Percentiles rank a stretch among this genome's conserved stretches.
Conservation (phyloP, 495 filamentous ascomycete species). For the Penicillium angulare region DNA sequence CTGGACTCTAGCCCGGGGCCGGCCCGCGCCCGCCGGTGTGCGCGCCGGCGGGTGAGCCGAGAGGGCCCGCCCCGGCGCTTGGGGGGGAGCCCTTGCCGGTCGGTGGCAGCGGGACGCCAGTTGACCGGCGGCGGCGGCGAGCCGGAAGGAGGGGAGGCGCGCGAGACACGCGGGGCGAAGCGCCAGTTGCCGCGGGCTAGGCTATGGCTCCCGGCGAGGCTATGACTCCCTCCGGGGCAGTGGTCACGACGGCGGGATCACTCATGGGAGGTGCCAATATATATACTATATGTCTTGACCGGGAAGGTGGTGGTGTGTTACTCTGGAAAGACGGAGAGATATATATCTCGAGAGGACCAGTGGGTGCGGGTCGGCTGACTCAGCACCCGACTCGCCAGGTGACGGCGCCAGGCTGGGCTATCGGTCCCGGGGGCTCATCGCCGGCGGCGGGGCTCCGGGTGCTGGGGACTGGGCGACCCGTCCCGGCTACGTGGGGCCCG, state of each 20-base stretch:
- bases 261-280: neutral
- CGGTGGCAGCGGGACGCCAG: constrained; percentile 15
- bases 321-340: too few species aligned
- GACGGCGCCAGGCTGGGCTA: neutral
- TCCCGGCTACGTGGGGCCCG: too few species aligned
- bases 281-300: too few species aligned
- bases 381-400: neutral
- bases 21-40: constrained; percentile 30
- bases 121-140: constrained; percentile 64
- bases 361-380: neutral
- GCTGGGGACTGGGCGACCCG: too few species aligned
- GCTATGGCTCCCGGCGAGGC: neutral
- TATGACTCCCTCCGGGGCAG: neutral
- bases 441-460: neutral
- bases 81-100: too few species aligned
- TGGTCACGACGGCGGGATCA: neutral
- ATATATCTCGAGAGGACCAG: neutral
- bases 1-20: constrained; percentile 13
- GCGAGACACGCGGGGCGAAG: constrained; percentile 56
- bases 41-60: too few species aligned
- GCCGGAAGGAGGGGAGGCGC: constrained; percentile 44
- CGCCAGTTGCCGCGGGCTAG: constrained; percentile 67
- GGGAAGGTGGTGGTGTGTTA: neutral
- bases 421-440: too few species aligned
- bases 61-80: neutral